phyloP scores from a whole-genome alignment of 2,329 filamentous ascomycete species.

The Colletotrichum lupini region DNA sequence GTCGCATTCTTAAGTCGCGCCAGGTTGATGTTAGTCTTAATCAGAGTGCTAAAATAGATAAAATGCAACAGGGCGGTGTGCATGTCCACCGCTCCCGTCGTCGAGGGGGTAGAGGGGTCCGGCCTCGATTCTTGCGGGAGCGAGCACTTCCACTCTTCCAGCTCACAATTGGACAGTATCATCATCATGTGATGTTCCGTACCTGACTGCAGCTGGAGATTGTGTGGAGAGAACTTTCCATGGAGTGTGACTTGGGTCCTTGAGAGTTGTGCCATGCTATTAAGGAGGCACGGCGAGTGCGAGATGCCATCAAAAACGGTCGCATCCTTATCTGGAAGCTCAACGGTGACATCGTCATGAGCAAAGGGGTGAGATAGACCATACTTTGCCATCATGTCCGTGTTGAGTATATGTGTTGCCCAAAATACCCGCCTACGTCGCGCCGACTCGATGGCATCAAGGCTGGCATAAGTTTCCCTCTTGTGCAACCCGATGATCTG shows the following conservation, averaged over 20 bases:
- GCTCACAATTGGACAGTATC: neutral
- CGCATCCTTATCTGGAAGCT: conserved; percentile 4
- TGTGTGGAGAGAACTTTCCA: neutral
- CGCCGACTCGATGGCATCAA: neutral
- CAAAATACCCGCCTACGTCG: conserved; percentile 17
- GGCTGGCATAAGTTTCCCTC: neutral
- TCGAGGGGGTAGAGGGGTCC: neutral
- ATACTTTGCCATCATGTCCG: conserved; percentile 9
- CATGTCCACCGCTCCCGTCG: conserved; percentile 6
- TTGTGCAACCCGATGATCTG: conserved; percentile 22
- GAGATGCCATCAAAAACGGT: neutral
- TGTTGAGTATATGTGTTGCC: conserved; percentile 20
- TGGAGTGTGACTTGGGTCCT: conserved; percentile 18
- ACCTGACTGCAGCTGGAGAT: neutral
- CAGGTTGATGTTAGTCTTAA: conserved; percentile 13
- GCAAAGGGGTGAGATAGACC: conserved; percentile 11
- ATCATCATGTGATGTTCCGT: neutral
- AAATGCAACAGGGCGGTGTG: conserved; percentile 4
- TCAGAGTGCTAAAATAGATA: conserved; percentile 10
- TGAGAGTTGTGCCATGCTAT: conserved; percentile 6
- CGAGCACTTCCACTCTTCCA: conserved; percentile 18
- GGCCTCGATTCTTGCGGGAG: conserved; percentile 8
- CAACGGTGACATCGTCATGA: neutral
- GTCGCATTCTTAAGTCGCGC: conserved; percentile 13
- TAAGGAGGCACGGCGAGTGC: neutral